Evolutionary conservation across 1,139 yeast genomes (phyloP).

Genomic region (Protomyces lactucae-debilis): DNA sequence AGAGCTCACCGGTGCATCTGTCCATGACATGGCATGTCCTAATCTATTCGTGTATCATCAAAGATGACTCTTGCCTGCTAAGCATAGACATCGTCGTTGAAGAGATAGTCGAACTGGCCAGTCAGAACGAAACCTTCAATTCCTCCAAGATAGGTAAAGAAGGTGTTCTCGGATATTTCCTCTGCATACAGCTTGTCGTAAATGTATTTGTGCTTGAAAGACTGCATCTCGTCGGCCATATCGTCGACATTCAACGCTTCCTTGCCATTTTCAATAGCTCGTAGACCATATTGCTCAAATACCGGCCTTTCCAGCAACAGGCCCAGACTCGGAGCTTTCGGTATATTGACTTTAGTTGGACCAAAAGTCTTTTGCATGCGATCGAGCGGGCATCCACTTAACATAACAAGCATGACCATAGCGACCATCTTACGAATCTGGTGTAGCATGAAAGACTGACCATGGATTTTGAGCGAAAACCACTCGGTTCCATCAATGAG

Average conservation of each 20-base stretch:
- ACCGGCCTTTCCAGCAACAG: constrained; percentile 85
- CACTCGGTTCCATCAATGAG: constrained; percentile 92
- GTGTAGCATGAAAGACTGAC: constrained; percentile 97
- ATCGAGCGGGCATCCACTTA: constrained; percentile 76
- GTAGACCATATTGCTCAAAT: constrained; percentile 70
- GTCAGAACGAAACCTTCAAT: constrained; percentile 8
- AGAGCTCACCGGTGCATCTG: too few relatives aligned
- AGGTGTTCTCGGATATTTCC: constrained; percentile 68
- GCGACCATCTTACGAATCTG: constrained; percentile 98
- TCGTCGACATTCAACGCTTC: constrained; percentile 50
- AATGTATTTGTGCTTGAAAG: constrained; percentile 77
- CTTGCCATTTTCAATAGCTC: constrained; percentile 11
- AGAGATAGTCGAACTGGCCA: constrained; percentile 12
- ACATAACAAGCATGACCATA: constrained; percentile 78
- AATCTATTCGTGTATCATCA: too few relatives aligned
- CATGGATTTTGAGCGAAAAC: constrained; percentile 93
- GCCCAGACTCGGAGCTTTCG: constrained; percentile 97
- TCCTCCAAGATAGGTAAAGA: constrained; percentile 35
- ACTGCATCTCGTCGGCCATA: constrained; percentile 52
- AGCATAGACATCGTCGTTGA: not conserved
- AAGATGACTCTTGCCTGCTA: too few relatives aligned
- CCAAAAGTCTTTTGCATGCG: constrained; percentile 78
- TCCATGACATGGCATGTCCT: too few relatives aligned
- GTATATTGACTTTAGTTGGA: constrained; percentile 71
- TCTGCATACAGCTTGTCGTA: constrained; percentile 89